Conservation (phyloP, 495 filamentous ascomycete species). For the Aspergillus asperescens region DNA sequence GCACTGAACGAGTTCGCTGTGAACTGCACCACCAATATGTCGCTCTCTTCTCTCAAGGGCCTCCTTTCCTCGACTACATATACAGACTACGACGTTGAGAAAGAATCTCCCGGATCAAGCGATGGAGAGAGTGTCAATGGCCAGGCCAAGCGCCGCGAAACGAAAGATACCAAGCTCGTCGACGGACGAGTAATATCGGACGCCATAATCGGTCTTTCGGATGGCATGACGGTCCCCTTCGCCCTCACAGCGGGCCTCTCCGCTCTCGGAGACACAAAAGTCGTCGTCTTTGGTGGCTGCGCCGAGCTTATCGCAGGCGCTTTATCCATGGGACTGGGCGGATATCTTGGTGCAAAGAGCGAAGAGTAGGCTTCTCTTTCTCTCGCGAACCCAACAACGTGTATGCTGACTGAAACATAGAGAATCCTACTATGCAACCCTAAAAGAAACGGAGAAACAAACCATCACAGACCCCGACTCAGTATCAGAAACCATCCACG, state of each 20-base stretch:
- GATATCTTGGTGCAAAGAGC: constrained; percentile 62
- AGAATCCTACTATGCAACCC: constrained; percentile 49
- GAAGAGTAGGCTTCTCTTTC: constrained; percentile 48
- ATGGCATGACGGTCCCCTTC: constrained; percentile 58
- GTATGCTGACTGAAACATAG: constrained; percentile 21
- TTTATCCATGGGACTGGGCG: constrained; percentile 56
- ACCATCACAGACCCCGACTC: constrained; percentile 35
- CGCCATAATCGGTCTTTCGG: constrained; percentile 56
- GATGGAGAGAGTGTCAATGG: constrained; percentile 18
- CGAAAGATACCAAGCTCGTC: constrained; percentile 24
- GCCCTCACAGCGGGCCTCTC: constrained; percentile 55
- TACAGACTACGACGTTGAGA: constrained; percentile 38
- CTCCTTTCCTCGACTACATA: constrained; percentile 30
- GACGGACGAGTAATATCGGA: constrained; percentile 53
- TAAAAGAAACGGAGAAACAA: constrained; percentile 41
- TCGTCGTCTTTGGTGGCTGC: constrained; percentile 54
- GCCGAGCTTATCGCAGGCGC: constrained; percentile 55
- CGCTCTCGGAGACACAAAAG: constrained; percentile 47
- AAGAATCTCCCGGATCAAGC: constrained; percentile 24
- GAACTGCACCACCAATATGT: constrained; percentile 25
- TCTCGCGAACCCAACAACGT: neutral
- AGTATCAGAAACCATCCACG: constrained; percentile 36
- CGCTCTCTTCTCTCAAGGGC: constrained; percentile 31
- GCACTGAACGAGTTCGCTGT: neutral
- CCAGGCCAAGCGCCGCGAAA: constrained; percentile 20